Evolutionary conservation across 371 early-diverging fungal genomes (phyloP), one percentile per base, ranked within the genome.

Genomic region (Zychaea mexicana): DNA sequence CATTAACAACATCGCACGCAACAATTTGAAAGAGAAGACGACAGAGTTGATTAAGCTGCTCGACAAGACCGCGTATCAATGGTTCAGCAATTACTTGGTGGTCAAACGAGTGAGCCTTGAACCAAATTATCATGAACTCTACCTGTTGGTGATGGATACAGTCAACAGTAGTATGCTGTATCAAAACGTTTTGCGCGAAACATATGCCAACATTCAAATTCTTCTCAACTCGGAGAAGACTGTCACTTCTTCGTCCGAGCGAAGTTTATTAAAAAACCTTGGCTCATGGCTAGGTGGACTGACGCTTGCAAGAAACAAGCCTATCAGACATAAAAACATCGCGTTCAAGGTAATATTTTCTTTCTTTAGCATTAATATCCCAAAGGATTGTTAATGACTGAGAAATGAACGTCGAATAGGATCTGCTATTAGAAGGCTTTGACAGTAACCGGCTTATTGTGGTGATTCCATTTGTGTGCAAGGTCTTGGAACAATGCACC

Each of bases 261-360:
- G 98, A 15, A 83, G 89, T 10, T 81, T 94, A 31, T 74, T 99
- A 54, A 97, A 97, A 76, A 98, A 96, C 71, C 79, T 98, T 36
- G 99, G 98, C 33, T 86, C 94, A 6, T 99, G 99, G 99, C 87
- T 99, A 6, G 99, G 99, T 46, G 88, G 90, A n/a, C 85, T 98
- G 70, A 97, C 99, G 2, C 69, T 99, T 19, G 96, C 95, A 19
- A 86, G 91, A 27, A 91, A 98, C 72, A 87, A 86, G 55, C 98
- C 98, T 6, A 94, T 99, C 68, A 88, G 90, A 70, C 96, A 97
- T 77, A 95, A 94, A 58, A 86, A 96, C 57, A 84, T 98, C 57
- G 87, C 94, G 0, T 92, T 98, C 71, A 98, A 98, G 85, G 92
- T 91, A 76, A 36, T n/a, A n/a, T n/a, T n/a, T n/a, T n/a, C n/a